A percentile compares a stretch with the other conserved stretches of the same genome.
Conservation (phyloP, 495 filamentous ascomycete species). For the Polyplosphaeria fusca region DNA sequence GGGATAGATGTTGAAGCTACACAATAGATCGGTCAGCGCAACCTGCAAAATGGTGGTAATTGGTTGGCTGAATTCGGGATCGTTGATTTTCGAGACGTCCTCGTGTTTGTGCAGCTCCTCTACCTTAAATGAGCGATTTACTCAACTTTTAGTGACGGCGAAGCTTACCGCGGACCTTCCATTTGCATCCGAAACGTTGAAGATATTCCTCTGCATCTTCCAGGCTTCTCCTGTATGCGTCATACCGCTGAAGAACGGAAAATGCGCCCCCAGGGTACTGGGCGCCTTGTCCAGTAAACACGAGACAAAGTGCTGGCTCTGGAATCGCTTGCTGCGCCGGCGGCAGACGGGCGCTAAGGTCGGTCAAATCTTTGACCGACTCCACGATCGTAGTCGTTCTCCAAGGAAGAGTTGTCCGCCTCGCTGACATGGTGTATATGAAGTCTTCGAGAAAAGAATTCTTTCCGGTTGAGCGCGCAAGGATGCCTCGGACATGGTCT, state of each 20-base stretch:
- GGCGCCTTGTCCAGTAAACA: slow-evolving; percentile 67
- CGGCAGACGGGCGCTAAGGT: neutral
- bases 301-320: neutral
- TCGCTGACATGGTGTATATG: neutral
- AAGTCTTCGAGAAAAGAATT: neutral
- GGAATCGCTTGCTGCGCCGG: neutral
- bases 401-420: neutral
- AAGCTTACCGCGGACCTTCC: neutral
- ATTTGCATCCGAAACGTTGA: neutral
- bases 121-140: neutral
- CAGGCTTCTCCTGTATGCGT: slow-evolving; percentile 29
- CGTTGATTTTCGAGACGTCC: neutral
- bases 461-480: neutral
- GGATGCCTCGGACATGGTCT: neutral
- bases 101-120: neutral
- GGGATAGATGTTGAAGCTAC: slow-evolving; percentile 13
- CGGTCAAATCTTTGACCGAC: neutral
- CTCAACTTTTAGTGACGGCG: neutral
- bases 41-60: slow-evolving; percentile 16
- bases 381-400: neutral
- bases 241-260: slow-evolving; percentile 47
- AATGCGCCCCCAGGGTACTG: slow-evolving; percentile 49
- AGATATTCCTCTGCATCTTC: neutral
- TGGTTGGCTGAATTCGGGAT: neutral
- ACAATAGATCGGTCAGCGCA: slow-evolving; percentile 30